Conservation (phyloP, 306 rosid genomes). For the Casuarina cunninghamiana region DNA sequence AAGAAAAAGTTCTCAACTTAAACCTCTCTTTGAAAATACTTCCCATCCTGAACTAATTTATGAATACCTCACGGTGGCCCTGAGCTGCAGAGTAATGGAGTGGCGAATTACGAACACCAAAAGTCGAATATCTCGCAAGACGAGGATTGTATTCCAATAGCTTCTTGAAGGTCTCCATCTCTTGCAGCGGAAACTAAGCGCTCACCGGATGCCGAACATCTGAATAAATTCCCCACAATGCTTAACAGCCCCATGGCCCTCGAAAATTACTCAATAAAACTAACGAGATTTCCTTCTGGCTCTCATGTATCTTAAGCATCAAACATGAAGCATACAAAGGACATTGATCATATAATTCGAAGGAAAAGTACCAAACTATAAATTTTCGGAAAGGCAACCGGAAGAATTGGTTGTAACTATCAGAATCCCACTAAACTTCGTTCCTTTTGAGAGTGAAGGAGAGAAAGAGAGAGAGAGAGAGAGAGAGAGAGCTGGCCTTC, state of each 20-base stretch:
- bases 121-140: conserved; percentile 87
- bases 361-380: conserved; percentile 39
- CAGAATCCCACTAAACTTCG: conserved; percentile 33
- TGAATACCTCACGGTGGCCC: conserved; percentile 91
- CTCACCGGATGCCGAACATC: conserved; percentile 99
- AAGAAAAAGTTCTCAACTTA: conserved; percentile 3
- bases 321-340: conserved; percentile 6
- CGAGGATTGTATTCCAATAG: conserved; percentile 94
- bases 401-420: conserved; percentile 47
- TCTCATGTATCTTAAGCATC: conserved; percentile 9
- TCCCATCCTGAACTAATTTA: not conserved
- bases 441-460: not conserved
- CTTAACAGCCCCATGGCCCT: conserved; percentile 70
- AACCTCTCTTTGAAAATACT: conserved; percentile 6
- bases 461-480: conserved; percentile 3
- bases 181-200: conserved; percentile 97
- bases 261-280: conserved; percentile 26
- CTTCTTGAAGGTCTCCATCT: conserved; percentile 98
- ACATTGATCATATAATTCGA: conserved; percentile 26
- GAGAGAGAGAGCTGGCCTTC: conserved; percentile 11
- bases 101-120: conserved; percentile 95
- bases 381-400: conserved; percentile 21
- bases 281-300: conserved; percentile 26
- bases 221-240: conserved; percentile 83
- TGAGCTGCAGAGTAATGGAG: conserved; percentile 98